Percentiles rank a stretch among this genome's conserved stretches.
phyloP scores from a whole-genome alignment of 2,329 filamentous ascomycete species.

The Zalaria obscura region DNA sequence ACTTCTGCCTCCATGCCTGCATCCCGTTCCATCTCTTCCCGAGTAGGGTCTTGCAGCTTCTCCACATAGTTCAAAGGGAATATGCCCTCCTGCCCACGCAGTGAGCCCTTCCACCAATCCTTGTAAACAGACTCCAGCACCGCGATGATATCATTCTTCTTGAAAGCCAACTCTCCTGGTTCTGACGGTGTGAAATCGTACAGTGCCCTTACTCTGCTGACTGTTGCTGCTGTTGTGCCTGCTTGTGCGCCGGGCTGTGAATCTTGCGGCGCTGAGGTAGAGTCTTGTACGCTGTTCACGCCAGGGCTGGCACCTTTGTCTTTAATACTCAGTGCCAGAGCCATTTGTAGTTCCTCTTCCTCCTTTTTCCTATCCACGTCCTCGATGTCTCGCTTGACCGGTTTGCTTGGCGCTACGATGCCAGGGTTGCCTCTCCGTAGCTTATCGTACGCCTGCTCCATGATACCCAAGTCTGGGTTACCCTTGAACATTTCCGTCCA shows the following conservation, averaged over 20 bases:
- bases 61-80: conserved; percentile 98
- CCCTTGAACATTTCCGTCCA: conserved; percentile 91
- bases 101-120: conserved; percentile 97
- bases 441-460: conserved; percentile 87
- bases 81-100: conserved; percentile 90
- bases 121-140: conserved; percentile 97
- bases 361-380: conserved; percentile 84
- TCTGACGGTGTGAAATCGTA: conserved; percentile 94
- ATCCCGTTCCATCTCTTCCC: conserved; percentile 85
- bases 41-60: conserved; percentile 87
- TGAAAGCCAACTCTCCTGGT: conserved; percentile 86
- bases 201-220: conserved; percentile 82
- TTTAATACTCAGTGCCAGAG: conserved; percentile 79
- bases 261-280: conserved; percentile 20
- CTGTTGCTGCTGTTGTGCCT: conserved; percentile 88
- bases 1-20: conserved; percentile 86
- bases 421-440: conserved; percentile 68
- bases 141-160: conserved; percentile 92
- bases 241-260: conserved; percentile 31
- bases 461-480: conserved; percentile 87
- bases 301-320: conserved; percentile 45
- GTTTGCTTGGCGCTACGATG: conserved; percentile 80
- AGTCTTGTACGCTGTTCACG: conserved; percentile 11
- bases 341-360: conserved; percentile 95
- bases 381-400: conserved; percentile 83